Evolutionary conservation across 2,329 filamentous ascomycete genomes (phyloP), one percentile per base, ranked within the genome.

Genomic region (Botrytis paeoniae): DNA sequence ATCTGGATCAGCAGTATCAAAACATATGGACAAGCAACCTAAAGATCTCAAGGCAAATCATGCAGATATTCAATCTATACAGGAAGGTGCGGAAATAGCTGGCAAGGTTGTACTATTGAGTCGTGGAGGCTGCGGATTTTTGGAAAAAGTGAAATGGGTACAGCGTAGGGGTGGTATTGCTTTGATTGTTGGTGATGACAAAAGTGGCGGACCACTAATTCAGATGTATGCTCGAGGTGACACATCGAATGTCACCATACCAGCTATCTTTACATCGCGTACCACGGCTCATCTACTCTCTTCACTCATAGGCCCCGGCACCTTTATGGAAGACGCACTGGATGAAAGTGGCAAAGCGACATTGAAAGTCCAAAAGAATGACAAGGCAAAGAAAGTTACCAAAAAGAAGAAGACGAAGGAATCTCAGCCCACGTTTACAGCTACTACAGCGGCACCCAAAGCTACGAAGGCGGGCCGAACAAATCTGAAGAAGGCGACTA

Each of bases 201-300:
- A 93, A 73, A 92, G 93, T 75, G 95, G 95, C 62, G 95, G 94
- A 6, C 92, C 92, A 51, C 84, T 99, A 75, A 93, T 98, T 69
- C 96, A 97, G 78, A 99, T 99, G 96, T 98, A 97, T 82, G 96
- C 96, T n/a, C 90, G 93, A 79, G 96, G 95, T 54, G 95, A 98
- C 80, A 97, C 95, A 5, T 97, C 95, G 48, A 97, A 98, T 79
- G 89, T 98, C 76, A 94, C 94, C 0, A 98, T 99, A 71, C 95
- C 96, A 1, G 93, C 96, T 0, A 87, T 98, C 16, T 99, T 99
- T 82, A 98, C 96, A 0, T 97, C 95, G 0, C 90, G 96, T 78
- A 98, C 94, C 0, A 98, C 95, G 0, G 96, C 96, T 1, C 95
- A 98, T 81, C 86, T 99, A 22, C 86, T 99, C 25, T 97, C 95